A percentile compares a stretch with the other conserved stretches of the same genome.
Conservation (phyloP, 176 grass and related monocot genomes). For the Saccharum spontaneum region DNA sequence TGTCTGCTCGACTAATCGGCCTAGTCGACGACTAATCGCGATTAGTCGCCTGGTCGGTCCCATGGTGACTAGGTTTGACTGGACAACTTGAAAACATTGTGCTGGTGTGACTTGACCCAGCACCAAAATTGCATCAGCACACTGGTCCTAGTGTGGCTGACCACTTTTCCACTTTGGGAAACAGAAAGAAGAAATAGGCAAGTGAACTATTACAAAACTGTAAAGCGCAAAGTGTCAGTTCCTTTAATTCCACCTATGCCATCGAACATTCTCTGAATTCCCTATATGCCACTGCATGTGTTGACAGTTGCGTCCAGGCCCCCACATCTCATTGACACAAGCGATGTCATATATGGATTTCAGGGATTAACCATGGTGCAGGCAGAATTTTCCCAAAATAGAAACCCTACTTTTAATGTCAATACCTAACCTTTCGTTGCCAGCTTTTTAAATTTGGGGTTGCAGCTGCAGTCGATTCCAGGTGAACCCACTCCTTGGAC, state of each 20-base stretch:
- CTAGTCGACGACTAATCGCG: too few species aligned
- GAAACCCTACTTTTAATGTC: neutral
- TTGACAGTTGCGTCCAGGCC: neutral
- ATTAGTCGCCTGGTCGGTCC: too few species aligned
- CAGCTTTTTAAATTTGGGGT: neutral
- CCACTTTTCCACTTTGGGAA: neutral
- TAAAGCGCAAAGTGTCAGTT: neutral
- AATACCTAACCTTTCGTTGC: neutral
- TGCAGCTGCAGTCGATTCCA: neutral
- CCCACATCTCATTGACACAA: neutral
- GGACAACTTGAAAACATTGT: too few species aligned
- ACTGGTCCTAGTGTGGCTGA: neutral
- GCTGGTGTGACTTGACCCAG: neutral
- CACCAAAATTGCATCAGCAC: conserved; percentile 3
- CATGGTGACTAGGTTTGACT: too few species aligned
- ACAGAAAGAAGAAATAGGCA: conserved; percentile 1
- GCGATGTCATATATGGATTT: neutral
- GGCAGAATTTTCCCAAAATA: neutral
- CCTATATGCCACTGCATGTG: neutral
- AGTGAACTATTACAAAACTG: neutral
- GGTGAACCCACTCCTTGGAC: neutral
- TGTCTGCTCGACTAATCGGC: too few species aligned
- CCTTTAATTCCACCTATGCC: neutral
- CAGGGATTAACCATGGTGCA: neutral
- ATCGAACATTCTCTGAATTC: neutral